Conservation (phyloP, 768 basidiomycete genomes). For the Leccinum subtestaceum region DNA sequence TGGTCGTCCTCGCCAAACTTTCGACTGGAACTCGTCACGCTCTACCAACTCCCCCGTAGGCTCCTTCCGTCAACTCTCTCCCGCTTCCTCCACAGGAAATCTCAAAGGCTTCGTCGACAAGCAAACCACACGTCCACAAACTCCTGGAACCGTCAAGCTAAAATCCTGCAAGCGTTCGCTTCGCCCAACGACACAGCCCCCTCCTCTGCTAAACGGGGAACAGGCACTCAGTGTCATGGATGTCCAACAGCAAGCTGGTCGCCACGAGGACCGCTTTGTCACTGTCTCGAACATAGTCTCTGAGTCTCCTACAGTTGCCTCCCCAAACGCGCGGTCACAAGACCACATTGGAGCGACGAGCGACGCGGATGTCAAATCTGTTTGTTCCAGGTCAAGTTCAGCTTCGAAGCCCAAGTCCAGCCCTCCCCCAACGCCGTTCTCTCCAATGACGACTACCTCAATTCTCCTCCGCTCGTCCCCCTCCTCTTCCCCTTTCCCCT, state of each 20-base stretch:
- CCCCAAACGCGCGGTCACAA: slow-evolving; percentile 15
- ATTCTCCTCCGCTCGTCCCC: slow-evolving; percentile 21
- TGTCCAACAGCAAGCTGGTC: slow-evolving; percentile 11
- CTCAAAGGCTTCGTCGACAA: slow-evolving; percentile 28
- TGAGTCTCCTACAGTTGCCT: neutral
- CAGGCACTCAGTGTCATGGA: slow-evolving; percentile 12
- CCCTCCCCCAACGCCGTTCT: neutral
- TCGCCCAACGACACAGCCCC: slow-evolving; percentile 28
- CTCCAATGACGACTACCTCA: slow-evolving; percentile 15
- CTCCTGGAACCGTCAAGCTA: slow-evolving; percentile 8
- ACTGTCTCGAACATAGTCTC: neutral
- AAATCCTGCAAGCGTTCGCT: slow-evolving; percentile 27
- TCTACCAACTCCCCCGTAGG: slow-evolving; percentile 8
- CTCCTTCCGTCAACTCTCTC: slow-evolving; percentile 25
- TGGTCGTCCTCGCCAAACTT: slow-evolving; percentile 6
- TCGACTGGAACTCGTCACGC: slow-evolving; percentile 18
- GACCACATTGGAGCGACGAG: slow-evolving; percentile 13
- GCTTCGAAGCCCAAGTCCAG: slow-evolving; percentile 23
- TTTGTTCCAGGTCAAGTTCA: slow-evolving; percentile 26
- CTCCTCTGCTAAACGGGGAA: slow-evolving; percentile 27
- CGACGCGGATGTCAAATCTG: slow-evolving; percentile 28
- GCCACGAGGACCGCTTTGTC: slow-evolving; percentile 20
- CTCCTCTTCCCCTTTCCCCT: slow-evolving; percentile 9
- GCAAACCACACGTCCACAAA: slow-evolving; percentile 4
- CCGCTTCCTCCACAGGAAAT: slow-evolving; percentile 33